Percentiles rank a stretch among this genome's conserved stretches.
These are phyloP conservation scores for Isatis lusitanica DNA, from an alignment of 441 rosid genomes.

Conservation along the genomic window DNA sequence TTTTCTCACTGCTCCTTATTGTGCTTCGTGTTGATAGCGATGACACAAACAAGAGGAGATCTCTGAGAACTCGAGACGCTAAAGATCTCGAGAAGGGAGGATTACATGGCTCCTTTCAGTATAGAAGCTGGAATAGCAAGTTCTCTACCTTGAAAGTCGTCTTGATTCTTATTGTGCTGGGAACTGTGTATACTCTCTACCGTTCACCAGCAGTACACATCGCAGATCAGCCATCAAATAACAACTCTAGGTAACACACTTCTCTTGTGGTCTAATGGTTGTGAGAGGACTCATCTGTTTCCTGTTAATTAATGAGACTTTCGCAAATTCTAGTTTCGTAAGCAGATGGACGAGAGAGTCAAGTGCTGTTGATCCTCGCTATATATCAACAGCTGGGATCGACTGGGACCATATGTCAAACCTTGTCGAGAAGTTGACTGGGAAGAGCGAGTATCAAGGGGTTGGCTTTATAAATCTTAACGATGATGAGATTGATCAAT, in stretches of 20 bases:
- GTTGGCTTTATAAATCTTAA: conserved; percentile 78
- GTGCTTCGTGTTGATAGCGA: conserved; percentile 44
- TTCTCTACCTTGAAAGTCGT: conserved; percentile 55
- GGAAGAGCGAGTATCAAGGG: conserved; percentile 59
- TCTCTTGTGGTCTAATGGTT: background rate
- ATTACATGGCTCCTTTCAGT: conserved; percentile 53
- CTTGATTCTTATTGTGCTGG: conserved; percentile 53
- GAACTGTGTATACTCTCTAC: conserved; percentile 59
- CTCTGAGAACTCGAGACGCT: conserved; percentile 47
- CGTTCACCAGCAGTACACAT: conserved; percentile 64
- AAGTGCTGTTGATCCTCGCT: conserved; percentile 49
- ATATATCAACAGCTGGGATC: conserved; percentile 48
- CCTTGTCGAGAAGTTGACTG: conserved; percentile 52
- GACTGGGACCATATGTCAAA: conserved; percentile 61
- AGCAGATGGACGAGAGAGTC: conserved; percentile 54
- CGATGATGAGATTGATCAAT: conserved; percentile 51
- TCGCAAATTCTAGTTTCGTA: conserved; percentile 35
- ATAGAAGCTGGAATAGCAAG: conserved; percentile 62
- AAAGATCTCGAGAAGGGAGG: conserved; percentile 74
- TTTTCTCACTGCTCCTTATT: background rate
- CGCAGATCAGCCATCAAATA: conserved; percentile 55
- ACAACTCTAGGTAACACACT: conserved; percentile 44
- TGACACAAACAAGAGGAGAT: conserved; percentile 52
- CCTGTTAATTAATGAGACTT: background rate
- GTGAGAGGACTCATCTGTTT: background rate